A percentile compares a stretch with the other conserved stretches of the same genome.
Conservation (phyloP, 192 early-diverging fungal species). For the Oehlia diaphana region DNA sequence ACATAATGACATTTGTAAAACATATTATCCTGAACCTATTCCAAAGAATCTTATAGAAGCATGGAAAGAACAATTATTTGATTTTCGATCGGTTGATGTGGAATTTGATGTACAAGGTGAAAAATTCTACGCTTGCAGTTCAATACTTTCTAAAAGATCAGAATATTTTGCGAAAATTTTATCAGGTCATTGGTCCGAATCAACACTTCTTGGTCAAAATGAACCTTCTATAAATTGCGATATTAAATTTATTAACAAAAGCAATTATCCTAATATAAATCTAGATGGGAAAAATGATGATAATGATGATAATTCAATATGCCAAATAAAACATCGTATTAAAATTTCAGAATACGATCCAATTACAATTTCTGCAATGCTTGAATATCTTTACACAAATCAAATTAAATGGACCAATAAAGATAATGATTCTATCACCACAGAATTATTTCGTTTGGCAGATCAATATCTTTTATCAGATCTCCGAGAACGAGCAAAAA, state of each 20-base stretch:
- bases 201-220: background rate
- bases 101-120: background rate
- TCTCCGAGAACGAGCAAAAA: constrained; percentile 8
- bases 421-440: background rate
- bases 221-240: background rate
- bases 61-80: background rate
- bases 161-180: background rate
- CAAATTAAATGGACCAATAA: background rate
- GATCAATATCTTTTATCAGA: constrained; percentile 18
- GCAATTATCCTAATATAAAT: too few relatives aligned
- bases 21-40: background rate
- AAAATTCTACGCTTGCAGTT: background rate
- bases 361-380: background rate
- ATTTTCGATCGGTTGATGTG: background rate
- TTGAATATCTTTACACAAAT: background rate
- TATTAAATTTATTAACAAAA: too few relatives aligned
- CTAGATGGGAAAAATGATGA: too few relatives aligned
- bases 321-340: background rate
- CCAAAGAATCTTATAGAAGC: background rate
- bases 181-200: background rate
- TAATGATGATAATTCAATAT: background rate
- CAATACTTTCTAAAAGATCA: background rate
- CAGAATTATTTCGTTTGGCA: constrained; percentile 6
- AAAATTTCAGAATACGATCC: background rate
- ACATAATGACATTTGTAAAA: background rate